A percentile compares a stretch with the other conserved stretches of the same genome.
Conservation (phyloP, 2,329 filamentous ascomycete species). For the Aureobasidium uvarum region DNA sequence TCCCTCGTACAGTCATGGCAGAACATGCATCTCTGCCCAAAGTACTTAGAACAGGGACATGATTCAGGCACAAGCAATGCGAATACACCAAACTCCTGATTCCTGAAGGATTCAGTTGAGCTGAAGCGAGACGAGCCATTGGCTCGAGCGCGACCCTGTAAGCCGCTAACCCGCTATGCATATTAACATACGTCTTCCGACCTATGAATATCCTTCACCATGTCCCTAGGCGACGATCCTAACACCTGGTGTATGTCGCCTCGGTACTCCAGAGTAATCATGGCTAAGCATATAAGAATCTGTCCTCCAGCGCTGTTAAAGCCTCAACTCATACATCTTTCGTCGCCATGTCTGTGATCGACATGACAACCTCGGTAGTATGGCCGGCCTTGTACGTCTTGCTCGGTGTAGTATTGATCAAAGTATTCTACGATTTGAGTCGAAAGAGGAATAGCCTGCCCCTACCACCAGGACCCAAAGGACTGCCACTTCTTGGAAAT, state of each 20-base stretch:
- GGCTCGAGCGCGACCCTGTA: constrained; percentile 1
- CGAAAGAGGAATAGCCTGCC: neutral
- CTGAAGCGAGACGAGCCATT: neutral
- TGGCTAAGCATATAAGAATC: neutral
- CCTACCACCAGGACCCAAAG: constrained; percentile 32
- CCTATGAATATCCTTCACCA: neutral
- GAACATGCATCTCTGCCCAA: neutral
- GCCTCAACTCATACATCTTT: too few species aligned
- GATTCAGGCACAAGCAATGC: neutral
- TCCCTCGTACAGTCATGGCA: neutral
- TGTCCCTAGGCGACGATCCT: neutral
- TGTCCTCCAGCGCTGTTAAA: neutral
- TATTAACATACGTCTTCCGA: neutral
- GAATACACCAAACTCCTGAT: neutral
- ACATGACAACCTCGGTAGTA: neutral
- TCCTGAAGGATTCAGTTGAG: neutral
- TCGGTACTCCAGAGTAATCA: neutral
- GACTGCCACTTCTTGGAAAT: constrained; percentile 33
- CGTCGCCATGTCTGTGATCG: neutral
- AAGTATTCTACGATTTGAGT: neutral
- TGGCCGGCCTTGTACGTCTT: neutral
- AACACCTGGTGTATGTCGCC: neutral
- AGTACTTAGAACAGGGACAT: neutral
- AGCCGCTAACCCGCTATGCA: neutral
- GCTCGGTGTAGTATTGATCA: neutral